Evolutionary conservation across 2,329 filamentous ascomycete genomes (phyloP), one percentile per base, ranked within the genome.

Genomic region (Pseudogymnoascus sp.): DNA sequence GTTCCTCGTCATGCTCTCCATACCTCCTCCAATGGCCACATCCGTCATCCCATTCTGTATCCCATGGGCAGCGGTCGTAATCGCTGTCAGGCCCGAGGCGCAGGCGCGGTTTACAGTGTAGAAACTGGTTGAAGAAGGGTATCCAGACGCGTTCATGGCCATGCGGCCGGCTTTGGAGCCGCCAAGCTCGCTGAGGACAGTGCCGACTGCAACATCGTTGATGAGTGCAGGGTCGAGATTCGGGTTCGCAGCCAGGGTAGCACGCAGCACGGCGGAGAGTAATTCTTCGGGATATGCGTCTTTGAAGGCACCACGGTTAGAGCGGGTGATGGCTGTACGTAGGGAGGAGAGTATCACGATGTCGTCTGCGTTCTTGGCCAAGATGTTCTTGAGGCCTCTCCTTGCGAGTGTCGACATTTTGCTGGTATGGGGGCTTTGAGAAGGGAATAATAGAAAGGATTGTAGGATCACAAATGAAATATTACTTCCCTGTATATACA

Each of bases 1-100:
- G 77, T 96, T 96, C 68, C 89, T 79, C 67, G 91, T 96, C 93
- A 97, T 97, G 78, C 89, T 93, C 82, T 97, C 93, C 90, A 96
- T 96, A 31, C 93, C 93, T 1, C 90, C 93, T 8, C 87, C 93
- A 66, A 97, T 85, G 65, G 91, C 93, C 0, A 82, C 80, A 66
- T 87, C 83, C 61, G 93, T 89, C 69, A 84, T 83, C 1, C 89
- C 91, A 0, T 83, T 81, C n/a, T 85, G 83, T 69, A 97, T 95
- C 66, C 88, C 82, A 63, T 89, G 86, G 4, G 90, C 89, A 2
- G 96, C 81, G 12, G 81, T 78, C 1, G 91, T 88, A 60, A 97
- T 88, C 26, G 89, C 87, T 69, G 90, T 88, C 60, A 97, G 81
- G 2, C 88, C 89, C 6, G 86, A 90, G 14, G 87, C 86, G 76